These are phyloP conservation scores for Aspergillus bridgeri DNA, from an alignment of 495 filamentous ascomycete species.

Conservation along the genomic window DNA sequence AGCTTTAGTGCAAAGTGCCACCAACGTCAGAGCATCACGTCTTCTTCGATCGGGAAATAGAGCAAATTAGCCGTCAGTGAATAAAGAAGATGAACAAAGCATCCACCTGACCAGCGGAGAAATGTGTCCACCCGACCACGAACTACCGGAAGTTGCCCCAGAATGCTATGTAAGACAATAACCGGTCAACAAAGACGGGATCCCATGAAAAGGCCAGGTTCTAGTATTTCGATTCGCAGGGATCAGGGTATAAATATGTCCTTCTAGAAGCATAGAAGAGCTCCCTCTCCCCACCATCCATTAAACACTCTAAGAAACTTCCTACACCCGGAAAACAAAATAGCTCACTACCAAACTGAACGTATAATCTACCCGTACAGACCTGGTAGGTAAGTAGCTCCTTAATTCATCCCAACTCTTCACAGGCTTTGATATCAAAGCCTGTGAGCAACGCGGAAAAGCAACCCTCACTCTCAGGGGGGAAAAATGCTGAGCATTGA, in stretches of 20 bases:
- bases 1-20: neutral
- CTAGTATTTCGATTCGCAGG: neutral
- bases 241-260: neutral
- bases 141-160: neutral
- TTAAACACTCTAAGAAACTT: neutral
- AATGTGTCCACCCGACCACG: neutral
- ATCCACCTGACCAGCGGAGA: neutral
- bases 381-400: neutral
- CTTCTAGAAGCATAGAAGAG: neutral
- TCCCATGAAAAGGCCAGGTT: neutral
- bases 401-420: neutral
- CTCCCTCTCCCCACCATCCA: neutral
- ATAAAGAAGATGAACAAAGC: neutral
- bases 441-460: no score
- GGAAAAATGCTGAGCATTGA: no score
- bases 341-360: neutral
- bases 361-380: no score
- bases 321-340: neutral
- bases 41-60: neutral
- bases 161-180: neutral
- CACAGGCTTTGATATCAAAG: neutral
- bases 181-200: neutral
- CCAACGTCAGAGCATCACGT: neutral
- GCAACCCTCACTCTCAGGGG: no score
- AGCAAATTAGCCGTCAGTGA: neutral